phyloP scores from a whole-genome alignment of 2,329 filamentous ascomycete genomes.

The Colletotrichum graminicola region DNA sequence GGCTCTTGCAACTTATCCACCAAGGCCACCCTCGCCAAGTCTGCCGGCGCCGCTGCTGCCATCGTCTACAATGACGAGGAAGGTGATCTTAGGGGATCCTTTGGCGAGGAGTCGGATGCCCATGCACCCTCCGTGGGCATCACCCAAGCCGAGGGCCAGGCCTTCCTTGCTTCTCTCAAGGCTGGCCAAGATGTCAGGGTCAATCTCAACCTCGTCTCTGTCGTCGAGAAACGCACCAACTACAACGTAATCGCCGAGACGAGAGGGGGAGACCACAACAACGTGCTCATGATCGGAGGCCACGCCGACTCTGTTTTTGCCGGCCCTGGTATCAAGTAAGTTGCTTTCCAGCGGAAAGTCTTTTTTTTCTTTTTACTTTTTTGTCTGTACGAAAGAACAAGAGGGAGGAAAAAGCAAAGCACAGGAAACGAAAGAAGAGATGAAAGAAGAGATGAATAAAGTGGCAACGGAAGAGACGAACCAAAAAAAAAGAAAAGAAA shows the following conservation, averaged over 20 bases:
- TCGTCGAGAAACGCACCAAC: slow-evolving; percentile 60
- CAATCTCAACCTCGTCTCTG: slow-evolving; percentile 59
- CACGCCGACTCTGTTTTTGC: slow-evolving; percentile 63
- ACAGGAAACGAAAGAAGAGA: no score
- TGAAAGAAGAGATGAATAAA: no score
- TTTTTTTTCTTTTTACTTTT: no score
- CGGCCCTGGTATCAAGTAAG: slow-evolving; percentile 68
- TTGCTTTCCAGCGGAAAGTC: not conserved
- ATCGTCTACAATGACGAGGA: slow-evolving; percentile 74
- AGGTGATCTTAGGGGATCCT: slow-evolving; percentile 64
- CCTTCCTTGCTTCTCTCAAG: slow-evolving; percentile 49
- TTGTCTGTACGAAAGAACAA: no score
- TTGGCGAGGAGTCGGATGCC: slow-evolving; percentile 60
- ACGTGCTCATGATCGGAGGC: slow-evolving; percentile 61
- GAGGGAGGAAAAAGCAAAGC: no score
- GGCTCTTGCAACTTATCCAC: slow-evolving; percentile 69
- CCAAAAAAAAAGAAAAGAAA: no score
- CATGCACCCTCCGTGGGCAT: slow-evolving; percentile 68
- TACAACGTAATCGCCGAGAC: slow-evolving; percentile 66
- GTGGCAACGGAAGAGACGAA: no score
- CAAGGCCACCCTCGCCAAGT: slow-evolving; percentile 68
- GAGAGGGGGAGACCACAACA: slow-evolving; percentile 60
- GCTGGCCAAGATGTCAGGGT: slow-evolving; percentile 50
- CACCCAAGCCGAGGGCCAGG: slow-evolving; percentile 58
- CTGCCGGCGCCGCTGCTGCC: slow-evolving; percentile 67